phyloP scores from a whole-genome alignment of 352 stramenopile genomes.

The Bremia lactucae region DNA sequence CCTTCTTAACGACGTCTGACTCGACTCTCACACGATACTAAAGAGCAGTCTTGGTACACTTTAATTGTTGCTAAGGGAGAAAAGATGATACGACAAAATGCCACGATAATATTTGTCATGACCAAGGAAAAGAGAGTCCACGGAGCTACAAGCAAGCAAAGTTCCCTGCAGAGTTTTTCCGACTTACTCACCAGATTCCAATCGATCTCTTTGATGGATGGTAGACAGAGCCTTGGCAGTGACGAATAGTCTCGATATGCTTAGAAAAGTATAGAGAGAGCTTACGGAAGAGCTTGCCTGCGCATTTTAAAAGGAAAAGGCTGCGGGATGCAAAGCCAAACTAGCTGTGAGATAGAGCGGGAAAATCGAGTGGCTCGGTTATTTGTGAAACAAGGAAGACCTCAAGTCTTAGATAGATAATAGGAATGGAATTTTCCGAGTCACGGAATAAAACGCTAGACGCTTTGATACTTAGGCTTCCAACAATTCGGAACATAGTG shows the following conservation, averaged over 20 bases:
- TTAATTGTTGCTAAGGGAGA: slow-evolving; percentile 88
- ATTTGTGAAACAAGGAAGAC: no score
- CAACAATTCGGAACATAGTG: slow-evolving; percentile 53
- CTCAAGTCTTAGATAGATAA: no score
- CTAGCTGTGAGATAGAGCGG: no score
- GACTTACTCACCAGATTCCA: slow-evolving; percentile 90
- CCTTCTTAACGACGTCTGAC: slow-evolving; percentile 25
- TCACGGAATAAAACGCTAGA: no score
- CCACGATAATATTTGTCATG: slow-evolving; percentile 42
- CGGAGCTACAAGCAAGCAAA: slow-evolving; percentile 78
- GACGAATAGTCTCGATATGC: slow-evolving; percentile 82
- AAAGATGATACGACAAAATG: slow-evolving; percentile 76
- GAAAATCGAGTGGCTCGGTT: no score
- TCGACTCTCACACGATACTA: slow-evolving; percentile 33
- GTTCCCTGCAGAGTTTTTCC: slow-evolving; percentile 47
- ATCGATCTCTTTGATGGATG: no score
- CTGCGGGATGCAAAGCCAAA: no score
- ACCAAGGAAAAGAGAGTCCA: slow-evolving; percentile 58
- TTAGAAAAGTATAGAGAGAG: slow-evolving; percentile 53
- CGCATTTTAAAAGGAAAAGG: no score
- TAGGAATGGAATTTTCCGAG: no score
- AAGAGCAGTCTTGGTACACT: slow-evolving; percentile 61
- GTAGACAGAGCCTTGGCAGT: slow-evolving; percentile 84
- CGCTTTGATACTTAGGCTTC: no score
- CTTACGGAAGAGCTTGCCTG: no score